Evolutionary conservation across 805 yeast genomes (phyloP).

Genomic region (Debaryomyces castellii): DNA sequence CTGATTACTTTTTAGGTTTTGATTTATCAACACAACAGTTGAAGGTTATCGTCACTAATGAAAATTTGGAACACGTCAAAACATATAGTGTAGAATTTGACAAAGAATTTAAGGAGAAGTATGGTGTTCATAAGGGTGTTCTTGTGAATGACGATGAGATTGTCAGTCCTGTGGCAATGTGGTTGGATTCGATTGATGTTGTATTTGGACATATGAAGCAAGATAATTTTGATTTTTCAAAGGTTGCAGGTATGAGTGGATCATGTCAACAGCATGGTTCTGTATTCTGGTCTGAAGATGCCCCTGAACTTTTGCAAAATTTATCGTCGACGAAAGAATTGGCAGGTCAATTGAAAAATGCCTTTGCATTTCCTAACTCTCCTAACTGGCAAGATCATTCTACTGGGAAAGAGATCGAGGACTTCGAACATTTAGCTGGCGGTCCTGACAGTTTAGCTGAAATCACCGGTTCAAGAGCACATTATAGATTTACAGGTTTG

Average conservation of each 20-base stretch:
- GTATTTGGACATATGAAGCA: constrained; percentile 52
- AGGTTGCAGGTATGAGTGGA: constrained; percentile 71
- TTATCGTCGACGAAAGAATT: constrained; percentile 37
- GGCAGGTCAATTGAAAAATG: constrained; percentile 45
- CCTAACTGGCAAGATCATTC: constrained; percentile 98
- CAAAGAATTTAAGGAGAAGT: constrained; percentile 52
- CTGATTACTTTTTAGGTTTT: constrained; percentile 59
- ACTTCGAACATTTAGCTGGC: constrained; percentile 60
- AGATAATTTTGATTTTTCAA: constrained; percentile 54
- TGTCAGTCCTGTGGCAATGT: constrained; percentile 82
- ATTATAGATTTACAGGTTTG: constrained; percentile 88
- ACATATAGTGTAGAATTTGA: constrained; percentile 75
- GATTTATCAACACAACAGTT: constrained; percentile 90
- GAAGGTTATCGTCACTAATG: constrained; percentile 67
- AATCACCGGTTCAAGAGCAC: constrained; percentile 83
- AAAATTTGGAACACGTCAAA: constrained; percentile 48
- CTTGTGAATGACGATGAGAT: constrained; percentile 54
- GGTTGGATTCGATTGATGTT: constrained; percentile 80
- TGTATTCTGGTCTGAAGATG: constrained; percentile 67
- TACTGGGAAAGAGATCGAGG: constrained; percentile 65
- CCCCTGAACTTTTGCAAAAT: constrained; percentile 37
- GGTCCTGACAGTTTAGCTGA: constrained; percentile 59
- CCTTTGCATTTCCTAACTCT: constrained; percentile 63
- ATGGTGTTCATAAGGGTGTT: constrained; percentile 76
- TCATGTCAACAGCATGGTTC: constrained; percentile 94